Base-by-base conservation (phyloP, 345 rosid genomes). In the Hirschfeldia incana region DNA sequence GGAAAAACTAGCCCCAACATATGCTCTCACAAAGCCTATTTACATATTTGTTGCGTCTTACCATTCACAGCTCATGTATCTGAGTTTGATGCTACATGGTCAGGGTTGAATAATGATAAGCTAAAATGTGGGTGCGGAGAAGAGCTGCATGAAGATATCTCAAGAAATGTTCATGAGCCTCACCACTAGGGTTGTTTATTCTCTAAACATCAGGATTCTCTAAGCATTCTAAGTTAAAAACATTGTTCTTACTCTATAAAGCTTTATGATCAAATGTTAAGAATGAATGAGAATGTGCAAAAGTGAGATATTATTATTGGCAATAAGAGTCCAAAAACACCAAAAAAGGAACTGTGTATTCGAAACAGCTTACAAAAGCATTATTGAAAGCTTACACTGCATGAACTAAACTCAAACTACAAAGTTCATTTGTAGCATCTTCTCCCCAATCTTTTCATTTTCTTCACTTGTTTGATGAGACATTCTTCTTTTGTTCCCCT, bases 1-100 rank as follows among this genome's bases (percentile, higher is more conserved):
- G 98, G 93, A 57, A 93, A 93, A 85, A 84, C 98, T 93, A 46
- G 96, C 97, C 61, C 99, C 97, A 3, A 93, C 96, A 94, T 95
- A 83, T 88, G 97, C 76, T 3, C 69, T 59, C 46, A 65, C 21
- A 71, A 53, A 36, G 17, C 27, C 60, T 65, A 36, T 21, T 36
- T 36, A 29, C 7, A 46, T 34, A 12, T 16, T 46, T 30, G 61
- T 62, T 44, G 55, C n/a, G 36, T 12, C 60, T 55, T 37, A 57
- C 33, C n/a, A 62, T 65, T 30, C 51, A 58, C n/a, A 69, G 27
- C 55, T 67, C 10, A 46, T 42, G 13, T 58, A 75, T 15, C 84
- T 82, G 58, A 60, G 66, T 66, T 37, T 5, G 17, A 79, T 59
- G n/a, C 44, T 78, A 55, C 11, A 33, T 71, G 37, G 11, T 73